Evolutionary conservation across 1,139 yeast genomes (phyloP).

Genomic region (Taiozyma sp.): DNA sequence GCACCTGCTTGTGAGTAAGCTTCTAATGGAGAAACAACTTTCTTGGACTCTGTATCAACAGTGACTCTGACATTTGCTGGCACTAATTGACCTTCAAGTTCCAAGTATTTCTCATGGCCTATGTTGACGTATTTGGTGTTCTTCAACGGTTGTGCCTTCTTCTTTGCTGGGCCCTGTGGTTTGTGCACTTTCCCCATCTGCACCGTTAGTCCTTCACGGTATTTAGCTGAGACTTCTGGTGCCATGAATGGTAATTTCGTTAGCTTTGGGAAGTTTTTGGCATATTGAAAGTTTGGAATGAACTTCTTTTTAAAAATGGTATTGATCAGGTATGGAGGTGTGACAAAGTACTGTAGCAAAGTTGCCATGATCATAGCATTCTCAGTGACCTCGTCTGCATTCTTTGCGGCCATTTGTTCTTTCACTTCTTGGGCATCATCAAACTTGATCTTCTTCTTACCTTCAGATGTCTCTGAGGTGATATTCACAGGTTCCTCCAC

Average conservation of each 20-base stretch:
- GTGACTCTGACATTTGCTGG: slow-evolving; percentile 82
- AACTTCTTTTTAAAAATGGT: slow-evolving; percentile 49
- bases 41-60: slow-evolving; percentile 57
- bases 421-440: slow-evolving; percentile 29
- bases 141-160: slow-evolving; percentile 45
- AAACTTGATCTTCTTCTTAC: slow-evolving; percentile 32
- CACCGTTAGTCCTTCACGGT: slow-evolving; percentile 70
- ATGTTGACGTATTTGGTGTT: slow-evolving; percentile 71
- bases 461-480: slow-evolving; percentile 3
- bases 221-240: slow-evolving; percentile 29
- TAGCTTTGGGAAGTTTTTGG: slow-evolving; percentile 65
- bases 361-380: slow-evolving; percentile 59
- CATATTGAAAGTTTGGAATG: slow-evolving; percentile 52
- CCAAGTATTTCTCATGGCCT: slow-evolving; percentile 56
- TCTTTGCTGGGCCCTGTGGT: slow-evolving; percentile 34
- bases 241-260: slow-evolving; percentile 73
- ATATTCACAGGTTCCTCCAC: slow-evolving; percentile 20
- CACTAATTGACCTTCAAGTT: slow-evolving; percentile 55
- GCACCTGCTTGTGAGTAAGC: slow-evolving; percentile 68
- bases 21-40: slow-evolving; percentile 64
- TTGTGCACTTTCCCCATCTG: slow-evolving; percentile 42
- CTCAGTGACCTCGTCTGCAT: slow-evolving; percentile 24
- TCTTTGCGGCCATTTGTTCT: slow-evolving; percentile 19
- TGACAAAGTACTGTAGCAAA: slow-evolving; percentile 73
- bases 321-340: slow-evolving; percentile 79